Evolutionary conservation across 1,139 yeast genomes (phyloP).

Genomic region (Casaregolazyma suthepensis): DNA sequence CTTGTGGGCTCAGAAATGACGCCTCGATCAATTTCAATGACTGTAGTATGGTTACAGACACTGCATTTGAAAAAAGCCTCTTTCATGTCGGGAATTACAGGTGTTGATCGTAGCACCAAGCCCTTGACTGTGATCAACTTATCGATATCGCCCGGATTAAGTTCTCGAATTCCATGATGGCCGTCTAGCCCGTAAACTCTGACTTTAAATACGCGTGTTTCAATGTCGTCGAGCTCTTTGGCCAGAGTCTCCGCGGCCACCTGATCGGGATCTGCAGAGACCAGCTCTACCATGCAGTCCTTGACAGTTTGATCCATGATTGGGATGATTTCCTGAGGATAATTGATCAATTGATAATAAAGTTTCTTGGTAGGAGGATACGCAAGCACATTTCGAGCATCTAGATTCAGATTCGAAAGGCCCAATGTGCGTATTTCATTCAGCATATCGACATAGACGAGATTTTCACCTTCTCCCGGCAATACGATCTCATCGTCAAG

Average conservation of each 20-base stretch:
- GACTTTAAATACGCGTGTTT: slow-evolving; percentile 74
- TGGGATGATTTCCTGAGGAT: slow-evolving; percentile 96
- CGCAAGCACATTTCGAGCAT: slow-evolving; percentile 71
- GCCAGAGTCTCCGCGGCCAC: slow-evolving; percentile 26
- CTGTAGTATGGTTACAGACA: slow-evolving; percentile 89
- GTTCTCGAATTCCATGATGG: slow-evolving; percentile 82
- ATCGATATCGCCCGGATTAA: slow-evolving; percentile 94
- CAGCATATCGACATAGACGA: slow-evolving; percentile 67
- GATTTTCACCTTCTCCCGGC: slow-evolving; percentile 61
- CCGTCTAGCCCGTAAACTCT: slow-evolving; percentile 64
- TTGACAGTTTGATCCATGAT: slow-evolving; percentile 95
- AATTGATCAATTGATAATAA: slow-evolving; percentile 77
- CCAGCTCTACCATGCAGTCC: slow-evolving; percentile 79
- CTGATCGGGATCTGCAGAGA: slow-evolving; percentile 43
- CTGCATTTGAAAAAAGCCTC: slow-evolving; percentile 93
- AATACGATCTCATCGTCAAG: slow-evolving; percentile 45
- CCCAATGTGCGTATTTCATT: slow-evolving; percentile 74
- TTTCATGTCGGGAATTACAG: slow-evolving; percentile 96
- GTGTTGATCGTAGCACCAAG: slow-evolving; percentile 77
- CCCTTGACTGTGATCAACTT: slow-evolving; percentile 90
- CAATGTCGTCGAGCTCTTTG: slow-evolving; percentile 58
- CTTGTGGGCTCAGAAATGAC: slow-evolving; percentile 86
- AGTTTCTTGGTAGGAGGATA: slow-evolving; percentile 72
- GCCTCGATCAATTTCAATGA: slow-evolving; percentile 92
- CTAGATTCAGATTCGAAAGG: slow-evolving; percentile 75